Conservation (phyloP, 768 basidiomycete species). For the Naganishia randhawae region DNA sequence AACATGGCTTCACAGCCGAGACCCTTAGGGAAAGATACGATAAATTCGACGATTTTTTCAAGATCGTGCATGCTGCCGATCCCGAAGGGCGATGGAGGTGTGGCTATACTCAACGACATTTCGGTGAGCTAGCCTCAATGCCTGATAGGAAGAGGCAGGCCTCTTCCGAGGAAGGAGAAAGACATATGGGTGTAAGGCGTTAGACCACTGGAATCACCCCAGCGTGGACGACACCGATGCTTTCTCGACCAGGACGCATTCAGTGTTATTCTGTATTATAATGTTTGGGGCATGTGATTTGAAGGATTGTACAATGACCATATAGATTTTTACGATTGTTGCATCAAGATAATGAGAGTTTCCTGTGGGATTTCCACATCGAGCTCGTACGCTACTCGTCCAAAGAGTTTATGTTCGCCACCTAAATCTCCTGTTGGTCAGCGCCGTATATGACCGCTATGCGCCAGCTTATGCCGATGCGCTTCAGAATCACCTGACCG, state of each 20-base stretch:
- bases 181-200: not conserved
- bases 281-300: not conserved
- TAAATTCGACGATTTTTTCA: constrained; percentile 70
- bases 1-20: constrained; percentile 67
- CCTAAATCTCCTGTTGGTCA: not conserved
- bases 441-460: not conserved
- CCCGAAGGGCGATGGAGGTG: constrained; percentile 68
- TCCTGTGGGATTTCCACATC: too few relatives aligned
- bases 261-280: not conserved
- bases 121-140: constrained; percentile 13
- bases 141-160: constrained; percentile 7
- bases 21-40: constrained; percentile 70
- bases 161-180: constrained; percentile 5
- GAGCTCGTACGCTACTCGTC: too few relatives aligned
- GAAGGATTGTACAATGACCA: not conserved
- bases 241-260: too few relatives aligned
- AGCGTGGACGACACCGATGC: not conserved
- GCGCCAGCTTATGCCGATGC: too few relatives aligned
- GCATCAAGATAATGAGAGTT: too few relatives aligned
- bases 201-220: not conserved
- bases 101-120: constrained; percentile 80
- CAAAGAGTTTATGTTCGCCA: too few relatives aligned
- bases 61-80: constrained; percentile 67
- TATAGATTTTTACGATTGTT: not conserved
- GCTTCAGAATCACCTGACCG: too few relatives aligned